Evolutionary conservation across 306 rosid species (phyloP), one percentile per base, ranked within the genome.

Genomic region (Sindora glabra): DNA sequence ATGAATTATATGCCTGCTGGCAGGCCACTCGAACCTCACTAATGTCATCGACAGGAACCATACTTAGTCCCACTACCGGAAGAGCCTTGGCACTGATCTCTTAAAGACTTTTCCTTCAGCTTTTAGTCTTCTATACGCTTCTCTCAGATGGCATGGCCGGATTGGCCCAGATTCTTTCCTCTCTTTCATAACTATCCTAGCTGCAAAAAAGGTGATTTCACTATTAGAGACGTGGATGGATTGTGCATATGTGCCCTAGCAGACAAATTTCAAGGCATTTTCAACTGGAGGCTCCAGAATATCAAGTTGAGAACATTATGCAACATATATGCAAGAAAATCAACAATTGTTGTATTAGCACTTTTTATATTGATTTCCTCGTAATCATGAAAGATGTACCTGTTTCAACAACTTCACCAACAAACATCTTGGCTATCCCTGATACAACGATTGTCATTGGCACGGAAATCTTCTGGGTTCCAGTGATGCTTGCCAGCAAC

Each of bases 381-480:
- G n/a, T n/a, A n/a, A n/a, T n/a, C n/a, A n/a, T n/a, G n/a, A n/a
- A n/a, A n/a, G n/a, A n/a, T 63, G 16, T 59, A 85, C 98, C 95
- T 60, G 95, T 75, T 77, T 94, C 99, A 24, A 88, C 90, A 65
- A 94, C 81, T 68, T 94, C 97, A 19, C 99, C 99, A 34, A 86
- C 97, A 51, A 86, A 86, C 81, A 94, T 71, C 64, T 94, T 94
- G 39, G 99, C 95, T 68, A 89, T 94, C 62, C 97, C 95, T 0
- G 95, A 94, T 30, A 86, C 99, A 22, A 86, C 95, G 49, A 94
- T 86, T 2, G 96, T 89, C 83, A 94, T 76, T 2, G 99, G 97
- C 65, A 89, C 65, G 1, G 97, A 89, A 64, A 89, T 82, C 65
- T 89, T 94, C 73, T 85, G 95, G 29, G 83, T 82, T 53, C 99